Percentiles rank a stretch among this genome's conserved stretches.
These are phyloP conservation scores for Niebla homalea DNA, from an alignment of 495 filamentous ascomycete genomes.

Conservation along the genomic window DNA sequence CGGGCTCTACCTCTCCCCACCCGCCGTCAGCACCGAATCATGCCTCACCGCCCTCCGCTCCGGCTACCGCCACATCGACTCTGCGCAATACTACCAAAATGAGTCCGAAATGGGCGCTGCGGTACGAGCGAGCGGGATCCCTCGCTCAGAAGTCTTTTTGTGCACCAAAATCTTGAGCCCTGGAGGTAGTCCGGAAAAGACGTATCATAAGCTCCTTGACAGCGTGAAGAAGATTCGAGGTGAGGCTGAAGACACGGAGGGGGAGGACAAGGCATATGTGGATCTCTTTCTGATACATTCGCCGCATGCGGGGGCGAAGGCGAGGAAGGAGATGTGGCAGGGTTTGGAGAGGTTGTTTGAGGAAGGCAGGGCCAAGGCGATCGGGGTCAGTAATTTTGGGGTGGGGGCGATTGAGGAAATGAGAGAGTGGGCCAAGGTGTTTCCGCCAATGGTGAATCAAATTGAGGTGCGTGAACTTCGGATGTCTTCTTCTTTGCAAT, in stretches of 20 bases:
- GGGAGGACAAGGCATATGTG: slow-evolving; percentile 31
- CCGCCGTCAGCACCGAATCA: slow-evolving; percentile 38
- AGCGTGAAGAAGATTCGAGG: slow-evolving; percentile 49
- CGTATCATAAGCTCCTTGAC: slow-evolving; percentile 42
- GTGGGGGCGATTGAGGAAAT: slow-evolving; percentile 48
- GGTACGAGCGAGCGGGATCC: slow-evolving; percentile 37
- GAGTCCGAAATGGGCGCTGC: slow-evolving; percentile 54
- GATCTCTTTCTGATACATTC: slow-evolving; percentile 61
- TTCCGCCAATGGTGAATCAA: slow-evolving; percentile 58
- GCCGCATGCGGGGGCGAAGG: slow-evolving; percentile 37
- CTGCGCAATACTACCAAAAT: slow-evolving; percentile 58
- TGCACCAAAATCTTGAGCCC: slow-evolving; percentile 54
- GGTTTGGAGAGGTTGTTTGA: slow-evolving; percentile 47
- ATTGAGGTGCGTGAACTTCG: slow-evolving; percentile 45
- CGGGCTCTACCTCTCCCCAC: slow-evolving; percentile 51
- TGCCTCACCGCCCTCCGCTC: slow-evolving; percentile 45
- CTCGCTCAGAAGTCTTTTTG: slow-evolving; percentile 46
- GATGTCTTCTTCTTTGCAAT: background rate
- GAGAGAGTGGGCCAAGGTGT: slow-evolving; percentile 45
- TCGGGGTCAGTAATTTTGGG: slow-evolving; percentile 62
- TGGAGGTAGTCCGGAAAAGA: slow-evolving; percentile 40
- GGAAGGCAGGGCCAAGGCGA: slow-evolving; percentile 45
- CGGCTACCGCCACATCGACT: slow-evolving; percentile 64
- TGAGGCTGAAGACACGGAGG: slow-evolving; percentile 28
- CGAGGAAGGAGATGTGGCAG: slow-evolving; percentile 48